Base-by-base conservation (phyloP, 306 rosid species). In the Vigna radiata region DNA sequence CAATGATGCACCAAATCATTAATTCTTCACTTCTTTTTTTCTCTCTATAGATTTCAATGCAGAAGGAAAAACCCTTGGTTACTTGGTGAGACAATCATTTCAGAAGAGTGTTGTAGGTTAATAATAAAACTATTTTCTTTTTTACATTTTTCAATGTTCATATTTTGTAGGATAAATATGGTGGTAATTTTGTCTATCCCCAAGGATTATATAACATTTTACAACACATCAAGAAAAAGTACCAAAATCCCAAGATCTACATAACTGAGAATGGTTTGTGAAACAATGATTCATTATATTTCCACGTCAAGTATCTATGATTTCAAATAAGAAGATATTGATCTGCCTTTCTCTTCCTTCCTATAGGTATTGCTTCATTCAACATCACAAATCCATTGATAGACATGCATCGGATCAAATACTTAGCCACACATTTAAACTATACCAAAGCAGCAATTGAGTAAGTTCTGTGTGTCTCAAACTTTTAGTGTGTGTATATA, bases 261-360 rank as follows among this genome's bases (percentile, higher is more conserved):
- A 74, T 85, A 29, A 68, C 85, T 2, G 88, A 85, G 71, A 85
- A 85, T 81, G 88, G 85, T 85, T 47, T 0, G 72, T 15, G 4
- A 13, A 63, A 33, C 7, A 5, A 36, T 36, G 14, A 2, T 62
- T 33, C 7, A 15, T 8, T 33, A 33, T 33, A 33, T 33, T 33
- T 33, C 5, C 37, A 33, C 37, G 5, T 33, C 1, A 33, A 33
- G 15, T 31, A 61, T 61, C 19, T 29, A 25, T 58, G 12, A 58
- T 58, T 58, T 25, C 17, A 1, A 15, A 10, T 29, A 33, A n/a
- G 16, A 4, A 61, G 13, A 13, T 2, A 31, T 31, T 4, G 25
- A 25, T 58, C 37, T 58, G 25, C 17, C 64, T 61, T 31, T 61
- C 8, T 27, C 37, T 6, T 31, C 12, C 18, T 23, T 27, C 47